Evolutionary conservation across 768 basidiomycete genomes (phyloP).

Genomic region (Phanerochaete carnosa): DNA sequence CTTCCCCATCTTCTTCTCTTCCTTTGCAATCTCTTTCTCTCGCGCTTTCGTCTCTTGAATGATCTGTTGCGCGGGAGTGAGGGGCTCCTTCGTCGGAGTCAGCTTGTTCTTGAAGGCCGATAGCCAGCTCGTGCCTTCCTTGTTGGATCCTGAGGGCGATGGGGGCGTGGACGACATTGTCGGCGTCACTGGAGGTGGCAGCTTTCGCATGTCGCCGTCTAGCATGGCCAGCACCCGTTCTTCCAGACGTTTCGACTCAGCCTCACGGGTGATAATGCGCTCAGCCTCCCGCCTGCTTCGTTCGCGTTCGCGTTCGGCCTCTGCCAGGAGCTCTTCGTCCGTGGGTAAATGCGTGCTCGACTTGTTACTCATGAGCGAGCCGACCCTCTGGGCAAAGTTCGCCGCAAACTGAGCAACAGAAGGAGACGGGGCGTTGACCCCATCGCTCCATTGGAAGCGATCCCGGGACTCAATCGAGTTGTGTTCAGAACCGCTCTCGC

Average conservation of each 20-base stretch:
- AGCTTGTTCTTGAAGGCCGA: slow-evolving; percentile 67
- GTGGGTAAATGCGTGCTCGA: slow-evolving; percentile 40
- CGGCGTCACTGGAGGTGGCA: slow-evolving; percentile 21
- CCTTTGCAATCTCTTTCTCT: slow-evolving; percentile 52
- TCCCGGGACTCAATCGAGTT: slow-evolving; percentile 45
- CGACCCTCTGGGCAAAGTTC: slow-evolving; percentile 73
- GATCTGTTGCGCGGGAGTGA: slow-evolving; percentile 86
- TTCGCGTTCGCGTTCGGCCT: slow-evolving; percentile 76
- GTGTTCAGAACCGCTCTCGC: slow-evolving; percentile 26
- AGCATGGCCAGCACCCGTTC: slow-evolving; percentile 78
- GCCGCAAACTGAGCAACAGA: slow-evolving; percentile 74
- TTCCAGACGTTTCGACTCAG: slow-evolving; percentile 57
- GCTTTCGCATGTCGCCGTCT: slow-evolving; percentile 34
- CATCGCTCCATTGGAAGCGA: slow-evolving; percentile 36
- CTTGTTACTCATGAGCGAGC: slow-evolving; percentile 57
- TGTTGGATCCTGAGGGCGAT: slow-evolving; percentile 61
- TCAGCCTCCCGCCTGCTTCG: slow-evolving; percentile 75
- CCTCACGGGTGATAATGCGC: slow-evolving; percentile 67
- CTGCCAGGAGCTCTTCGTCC: slow-evolving; percentile 79
- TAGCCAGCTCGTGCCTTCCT: slow-evolving; percentile 72
- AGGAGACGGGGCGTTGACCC: slow-evolving; percentile 61
- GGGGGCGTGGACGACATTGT: slow-evolving; percentile 38
- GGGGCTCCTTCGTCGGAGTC: slow-evolving; percentile 72
- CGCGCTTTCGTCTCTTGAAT: slow-evolving; percentile 70
- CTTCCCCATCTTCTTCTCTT: slow-evolving; percentile 34